A percentile compares a stretch with the other conserved stretches of the same genome.
phyloP scores from a whole-genome alignment of 768 basidiomycete genomes.

The Saitozyma sp. region DNA sequence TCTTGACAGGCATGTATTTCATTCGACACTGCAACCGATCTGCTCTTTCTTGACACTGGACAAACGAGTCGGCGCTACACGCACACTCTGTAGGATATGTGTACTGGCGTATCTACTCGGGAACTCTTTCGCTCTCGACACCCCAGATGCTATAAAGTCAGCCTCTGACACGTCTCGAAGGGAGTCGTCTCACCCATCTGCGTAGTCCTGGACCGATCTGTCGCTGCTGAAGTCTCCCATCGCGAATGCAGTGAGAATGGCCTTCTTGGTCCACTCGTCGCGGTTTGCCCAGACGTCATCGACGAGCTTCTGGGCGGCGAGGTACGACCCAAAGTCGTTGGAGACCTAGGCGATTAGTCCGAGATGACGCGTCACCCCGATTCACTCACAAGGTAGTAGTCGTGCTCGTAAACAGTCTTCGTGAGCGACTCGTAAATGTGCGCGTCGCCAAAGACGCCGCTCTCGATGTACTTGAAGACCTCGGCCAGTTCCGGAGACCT shows the following conservation, averaged over 20 bases:
- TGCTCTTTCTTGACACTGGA: too few relatives aligned
- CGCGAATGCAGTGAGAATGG: conserved; percentile 54
- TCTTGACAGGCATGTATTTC: conserved; percentile 2
- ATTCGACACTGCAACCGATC: too few relatives aligned
- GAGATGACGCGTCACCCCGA: not conserved
- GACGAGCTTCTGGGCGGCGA: conserved; percentile 79
- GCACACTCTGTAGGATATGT: not conserved
- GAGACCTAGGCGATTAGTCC: conserved; percentile 56
- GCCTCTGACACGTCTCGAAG: not conserved
- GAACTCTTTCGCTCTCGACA: conserved; percentile 39
- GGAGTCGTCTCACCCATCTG: conserved; percentile 57
- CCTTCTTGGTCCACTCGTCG: conserved; percentile 84
- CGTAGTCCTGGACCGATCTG: conserved; percentile 86
- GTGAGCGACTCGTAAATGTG: conserved; percentile 76
- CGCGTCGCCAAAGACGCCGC: conserved; percentile 70
- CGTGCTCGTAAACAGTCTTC: conserved; percentile 37
- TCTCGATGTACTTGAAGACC: conserved; percentile 73
- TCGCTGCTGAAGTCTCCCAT: conserved; percentile 99
- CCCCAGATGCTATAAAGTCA: conserved; percentile 31
- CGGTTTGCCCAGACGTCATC: conserved; percentile 83
- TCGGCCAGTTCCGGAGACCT: conserved; percentile 78
- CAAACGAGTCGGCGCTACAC: too few relatives aligned
- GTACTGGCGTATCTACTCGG: conserved; percentile 13
- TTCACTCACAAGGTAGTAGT: conserved; percentile 41
- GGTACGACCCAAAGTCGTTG: conserved; percentile 93